Evolutionary conservation across 148 eudicot genomes (phyloP), one percentile per base, ranked within the genome.

Genomic region (Salicornia ramosissima): DNA sequence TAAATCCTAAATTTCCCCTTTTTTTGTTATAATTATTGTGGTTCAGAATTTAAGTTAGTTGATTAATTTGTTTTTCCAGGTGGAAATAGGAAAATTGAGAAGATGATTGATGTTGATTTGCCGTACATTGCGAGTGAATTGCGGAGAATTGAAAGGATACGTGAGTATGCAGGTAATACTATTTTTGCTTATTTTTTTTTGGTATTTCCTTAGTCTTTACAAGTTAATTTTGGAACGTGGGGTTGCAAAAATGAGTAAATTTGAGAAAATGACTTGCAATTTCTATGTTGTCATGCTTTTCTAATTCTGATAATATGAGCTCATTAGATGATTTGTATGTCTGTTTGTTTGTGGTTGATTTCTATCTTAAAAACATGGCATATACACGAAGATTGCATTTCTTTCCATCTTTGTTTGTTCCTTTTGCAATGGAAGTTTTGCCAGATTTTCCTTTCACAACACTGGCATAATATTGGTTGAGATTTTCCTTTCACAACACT

Each of bases 131-230:
- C 64, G 2, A 70, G 31, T 33, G 84, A 85, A 67, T 67, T 85
- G 70, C 70, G 69, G 29, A 80, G 78, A 52, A 78, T 85, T 33
- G 76, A 80, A n/a, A 56, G 43, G 10, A 52, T 85, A 64, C 82
- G 86, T 39, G 71, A 62, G 36, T 85, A 82, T 71, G 75, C 80
- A 15, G 84, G 88, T 85, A 28, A 58, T n/a, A n/a, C n/a, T n/a
- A 71, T 43, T 16, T 36, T 16, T 40, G 52, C 24, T 60, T 5
- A 58, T 70, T 62, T 58, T 18, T 56, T 55, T 45, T 33, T 45
- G 59, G 30, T 45, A n/a, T n/a, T n/a, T n/a, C n/a, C n/a, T n/a
- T n/a, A 19, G 62, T 70, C n/a, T 46, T 58, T 12, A 1, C 30
- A 0, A 9, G 13, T 53, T 11, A 0, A 31, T 19, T 16, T 57